Evolutionary conservation across 305 asterid genomes (phyloP).

Genomic region (Rubia balearica): DNA sequence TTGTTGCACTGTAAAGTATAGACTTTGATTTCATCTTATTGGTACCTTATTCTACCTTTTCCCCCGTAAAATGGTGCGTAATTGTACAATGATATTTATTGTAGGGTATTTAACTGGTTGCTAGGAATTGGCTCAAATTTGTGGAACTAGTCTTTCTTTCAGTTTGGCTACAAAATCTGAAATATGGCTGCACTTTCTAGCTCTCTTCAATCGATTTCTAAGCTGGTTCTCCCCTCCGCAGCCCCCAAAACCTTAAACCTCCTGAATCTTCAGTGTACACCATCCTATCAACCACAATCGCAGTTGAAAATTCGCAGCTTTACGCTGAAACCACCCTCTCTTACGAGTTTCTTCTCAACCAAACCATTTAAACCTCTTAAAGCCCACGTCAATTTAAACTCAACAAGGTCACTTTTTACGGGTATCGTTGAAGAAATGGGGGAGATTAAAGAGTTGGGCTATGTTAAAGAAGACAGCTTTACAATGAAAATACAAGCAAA

Average conservation of each 20-base stretch:
- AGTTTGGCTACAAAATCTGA: not conserved
- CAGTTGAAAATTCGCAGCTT: constrained; percentile 20
- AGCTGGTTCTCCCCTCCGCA: constrained; percentile 11
- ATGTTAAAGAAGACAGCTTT: constrained; percentile 46
- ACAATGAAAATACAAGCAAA: constrained; percentile 62
- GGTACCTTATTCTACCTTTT: not conserved
- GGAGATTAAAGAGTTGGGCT: constrained; percentile 47
- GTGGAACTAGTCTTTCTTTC: not conserved
- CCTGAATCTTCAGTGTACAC: constrained; percentile 15
- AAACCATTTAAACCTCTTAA: constrained; percentile 28
- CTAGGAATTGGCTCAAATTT: not conserved
- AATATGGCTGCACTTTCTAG: constrained; percentile 15
- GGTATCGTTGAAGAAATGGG: constrained; percentile 92
- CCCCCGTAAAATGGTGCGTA: not conserved
- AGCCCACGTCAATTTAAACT: constrained; percentile 16
- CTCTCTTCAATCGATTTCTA: constrained; percentile 16
- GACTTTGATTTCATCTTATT: not conserved
- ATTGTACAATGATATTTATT: not conserved
- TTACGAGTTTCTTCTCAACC: constrained; percentile 31
- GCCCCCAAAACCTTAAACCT: constrained; percentile 19
- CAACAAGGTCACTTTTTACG: constrained; percentile 64
- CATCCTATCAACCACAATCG: constrained; percentile 15
- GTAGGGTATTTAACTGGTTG: not conserved
- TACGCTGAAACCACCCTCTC: constrained; percentile 35
- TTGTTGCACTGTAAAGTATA: not conserved